Evolutionary conservation across 2,329 filamentous ascomycete genomes (phyloP), one percentile per base, ranked within the genome.

Genomic region (Fusarium protoensiforme): DNA sequence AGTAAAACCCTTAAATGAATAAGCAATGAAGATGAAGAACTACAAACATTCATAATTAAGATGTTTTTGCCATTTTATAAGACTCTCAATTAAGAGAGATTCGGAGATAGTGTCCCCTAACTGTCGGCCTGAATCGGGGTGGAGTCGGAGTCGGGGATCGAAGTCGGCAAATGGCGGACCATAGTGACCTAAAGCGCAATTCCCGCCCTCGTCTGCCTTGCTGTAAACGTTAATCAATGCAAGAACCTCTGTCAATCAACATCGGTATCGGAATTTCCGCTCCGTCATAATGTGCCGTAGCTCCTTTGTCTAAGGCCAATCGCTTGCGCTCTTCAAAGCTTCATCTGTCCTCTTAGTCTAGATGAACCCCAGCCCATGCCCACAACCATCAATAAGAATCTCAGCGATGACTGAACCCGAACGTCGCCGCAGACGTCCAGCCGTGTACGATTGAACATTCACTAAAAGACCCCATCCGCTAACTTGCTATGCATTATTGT

Each of bases 381-480:
- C 16, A 22, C 58, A 54, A 33, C 22, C 10, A n/a, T 9, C 46
- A 22, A 24, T 16, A 18, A 56, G 20, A 60, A 36, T 51, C 3
- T 3, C 7, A 11, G 10, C 35, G 4, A 77, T 67, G 64, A 66
- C 69, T 51, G 77, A 75, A 31, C 57, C 73, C n/a, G 68, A 75
- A 20, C 78, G 78, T 20, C 77, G 78, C 2, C 75, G 79, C 43
- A 63, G 78, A 63, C 72, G 79, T 53, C 79, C 79, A 27, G 79
- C 79, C 7, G 69, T 81, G 80, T 79, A 72, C 10, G 61, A 27
- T 3, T 7, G 3, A 9, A 22, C 16, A 33, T 18, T n/a, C n/a
- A 7, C 14, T 8, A 9, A 20, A 6, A 13, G 20, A 7, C 10
- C 18, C 1, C 18, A 33, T 18, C 39, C 22, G 24, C 57, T 69